Conservation (phyloP, 768 basidiomycete genomes). For the Mycena belliarum region DNA sequence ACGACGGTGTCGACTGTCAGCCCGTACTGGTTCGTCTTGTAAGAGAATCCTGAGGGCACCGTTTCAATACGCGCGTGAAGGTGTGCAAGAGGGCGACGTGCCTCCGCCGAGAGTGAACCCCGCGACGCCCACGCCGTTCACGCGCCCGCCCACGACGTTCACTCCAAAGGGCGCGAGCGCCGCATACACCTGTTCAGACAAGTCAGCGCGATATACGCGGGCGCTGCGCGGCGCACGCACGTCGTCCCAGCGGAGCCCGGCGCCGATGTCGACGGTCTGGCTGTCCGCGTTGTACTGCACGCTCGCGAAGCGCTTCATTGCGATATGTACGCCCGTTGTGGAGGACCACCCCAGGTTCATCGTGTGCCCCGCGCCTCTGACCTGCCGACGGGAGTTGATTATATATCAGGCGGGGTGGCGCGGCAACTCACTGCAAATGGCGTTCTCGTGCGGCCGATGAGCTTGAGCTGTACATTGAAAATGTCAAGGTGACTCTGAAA, state of each 20-base stretch:
- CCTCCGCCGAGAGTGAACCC: slow-evolving; percentile 64
- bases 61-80: background rate
- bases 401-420: too few species aligned
- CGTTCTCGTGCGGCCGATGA: background rate
- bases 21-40: slow-evolving; percentile 62
- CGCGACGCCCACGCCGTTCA: slow-evolving; percentile 58
- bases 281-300: slow-evolving; percentile 41
- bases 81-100: slow-evolving; percentile 15
- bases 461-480: slow-evolving; percentile 42
- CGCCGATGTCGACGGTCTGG: slow-evolving; percentile 43
- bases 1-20: slow-evolving; percentile 55
- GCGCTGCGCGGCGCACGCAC: slow-evolving; percentile 29
- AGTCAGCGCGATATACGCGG: too few species aligned
- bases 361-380: slow-evolving; percentile 41
- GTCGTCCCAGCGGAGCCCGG: slow-evolving; percentile 66
- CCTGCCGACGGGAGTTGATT: background rate
- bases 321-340: slow-evolving; percentile 57
- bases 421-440: too few species aligned
- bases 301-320: slow-evolving; percentile 50
- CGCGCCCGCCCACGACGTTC: slow-evolving; percentile 60
- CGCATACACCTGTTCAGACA: slow-evolving; percentile 35
- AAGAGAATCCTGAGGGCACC: slow-evolving; percentile 48
- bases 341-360: slow-evolving; percentile 40
- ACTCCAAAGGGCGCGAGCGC: slow-evolving; percentile 50
- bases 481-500: background rate